Conservation (phyloP, 2,329 filamentous ascomycete genomes). For the Arthrobotrys pseudoclavata region DNA sequence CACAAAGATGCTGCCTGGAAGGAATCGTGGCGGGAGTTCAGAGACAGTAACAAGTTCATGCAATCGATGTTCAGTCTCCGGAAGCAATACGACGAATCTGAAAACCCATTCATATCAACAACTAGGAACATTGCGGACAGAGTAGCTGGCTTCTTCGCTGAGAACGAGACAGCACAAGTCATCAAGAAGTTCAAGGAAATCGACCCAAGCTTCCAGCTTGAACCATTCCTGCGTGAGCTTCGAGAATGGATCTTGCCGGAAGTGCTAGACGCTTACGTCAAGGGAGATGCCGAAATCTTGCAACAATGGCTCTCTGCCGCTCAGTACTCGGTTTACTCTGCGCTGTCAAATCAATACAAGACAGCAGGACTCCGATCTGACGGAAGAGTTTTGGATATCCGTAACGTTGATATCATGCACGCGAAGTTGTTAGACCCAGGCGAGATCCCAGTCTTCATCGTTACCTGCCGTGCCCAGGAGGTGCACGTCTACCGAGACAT, state of each 20-base stretch:
- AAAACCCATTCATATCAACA: slow-evolving; percentile 93
- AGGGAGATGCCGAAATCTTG: slow-evolving; percentile 89
- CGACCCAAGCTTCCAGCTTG: slow-evolving; percentile 93
- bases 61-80: slow-evolving; percentile 90
- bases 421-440: slow-evolving; percentile 86
- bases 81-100: slow-evolving; percentile 91
- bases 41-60: slow-evolving; percentile 87
- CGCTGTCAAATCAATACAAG: slow-evolving; percentile 96
- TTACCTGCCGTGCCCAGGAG: slow-evolving; percentile 96
- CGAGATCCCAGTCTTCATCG: slow-evolving; percentile 94
- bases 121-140: slow-evolving; percentile 94
- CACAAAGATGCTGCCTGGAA: slow-evolving; percentile 99
- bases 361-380: slow-evolving; percentile 93
- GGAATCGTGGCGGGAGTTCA: slow-evolving; percentile 97
- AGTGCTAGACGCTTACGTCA: slow-evolving; percentile 97
- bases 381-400: slow-evolving; percentile 93
- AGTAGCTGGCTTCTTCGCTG: slow-evolving; percentile 94
- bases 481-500: slow-evolving; percentile 96
- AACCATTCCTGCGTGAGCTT: slow-evolving; percentile 93
- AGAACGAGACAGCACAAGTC: slow-evolving; percentile 97
- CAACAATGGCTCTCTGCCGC: slow-evolving; percentile 97
- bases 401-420: slow-evolving; percentile 88
- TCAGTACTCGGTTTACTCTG: slow-evolving; percentile 95
- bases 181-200: slow-evolving; percentile 98
- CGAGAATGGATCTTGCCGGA: slow-evolving; percentile 98